A percentile compares a stretch with the other conserved stretches of the same genome.
Evolutionary conservation across 2,329 filamentous ascomycete species (phyloP).

Genomic region (Diplodia scrobiculata): DNA sequence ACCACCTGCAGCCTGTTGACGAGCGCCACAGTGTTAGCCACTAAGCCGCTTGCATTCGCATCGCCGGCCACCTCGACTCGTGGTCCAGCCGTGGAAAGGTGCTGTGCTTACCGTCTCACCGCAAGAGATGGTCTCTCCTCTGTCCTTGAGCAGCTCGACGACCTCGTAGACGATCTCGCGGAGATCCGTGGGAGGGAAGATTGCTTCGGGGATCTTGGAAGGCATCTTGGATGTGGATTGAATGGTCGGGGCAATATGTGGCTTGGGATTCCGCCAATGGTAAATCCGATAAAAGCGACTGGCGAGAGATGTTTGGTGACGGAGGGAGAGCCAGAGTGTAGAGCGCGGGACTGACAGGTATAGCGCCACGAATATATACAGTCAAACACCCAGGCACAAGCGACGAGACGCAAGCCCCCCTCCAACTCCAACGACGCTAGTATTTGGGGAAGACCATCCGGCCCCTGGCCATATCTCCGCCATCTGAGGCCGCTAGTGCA

Average conservation of each 20-base stretch:
- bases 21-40: constrained; percentile 15
- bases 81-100: not conserved
- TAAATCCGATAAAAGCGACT: not conserved
- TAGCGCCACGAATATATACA: constrained; percentile 8
- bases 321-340: not conserved
- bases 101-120: constrained; percentile 58
- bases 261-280: not conserved
- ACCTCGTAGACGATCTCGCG: constrained; percentile 54
- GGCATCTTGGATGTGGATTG: not conserved
- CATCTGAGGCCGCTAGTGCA: constrained; percentile 27
- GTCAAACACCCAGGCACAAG: not conserved
- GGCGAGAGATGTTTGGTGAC: not conserved
- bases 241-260: not conserved
- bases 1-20: constrained; percentile 59
- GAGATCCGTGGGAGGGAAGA: constrained; percentile 34
- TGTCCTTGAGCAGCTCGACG: constrained; percentile 56
- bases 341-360: not conserved
- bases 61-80: constrained; percentile 16
- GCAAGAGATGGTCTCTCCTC: constrained; percentile 61
- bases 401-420: not conserved
- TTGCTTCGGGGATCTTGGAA: not conserved
- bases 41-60: constrained; percentile 6
- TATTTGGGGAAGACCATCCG: constrained; percentile 6
- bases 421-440: constrained; percentile 14
- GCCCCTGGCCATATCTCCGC: constrained; percentile 24